These are phyloP conservation scores for Allomyces arbusculus DNA, from an alignment of 192 early-diverging fungal genomes.

Conservation along the genomic window DNA sequence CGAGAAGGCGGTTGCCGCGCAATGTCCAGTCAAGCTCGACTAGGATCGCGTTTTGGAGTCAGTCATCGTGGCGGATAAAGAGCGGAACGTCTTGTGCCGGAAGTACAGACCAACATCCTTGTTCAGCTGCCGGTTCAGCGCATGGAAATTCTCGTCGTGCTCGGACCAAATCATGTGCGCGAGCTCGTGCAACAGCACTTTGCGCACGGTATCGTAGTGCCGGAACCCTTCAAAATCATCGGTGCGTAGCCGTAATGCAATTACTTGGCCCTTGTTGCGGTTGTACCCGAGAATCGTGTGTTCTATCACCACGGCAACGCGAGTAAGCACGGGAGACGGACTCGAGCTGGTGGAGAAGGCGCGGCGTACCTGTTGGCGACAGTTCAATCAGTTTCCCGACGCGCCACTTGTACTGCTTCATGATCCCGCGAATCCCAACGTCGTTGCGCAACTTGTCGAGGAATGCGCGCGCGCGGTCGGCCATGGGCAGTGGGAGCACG, in stretches of 20 bases:
- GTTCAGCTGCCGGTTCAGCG: slow-evolving; percentile 50
- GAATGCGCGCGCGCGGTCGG: slow-evolving; percentile 27
- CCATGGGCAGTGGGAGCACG: slow-evolving; percentile 30
- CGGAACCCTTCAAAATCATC: slow-evolving; percentile 57
- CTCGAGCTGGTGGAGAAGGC: no score
- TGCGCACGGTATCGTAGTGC: slow-evolving; percentile 39
- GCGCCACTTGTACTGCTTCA: slow-evolving; percentile 38
- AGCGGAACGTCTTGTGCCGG: no score
- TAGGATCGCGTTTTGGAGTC: no score
- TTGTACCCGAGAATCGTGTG: slow-evolving; percentile 47
- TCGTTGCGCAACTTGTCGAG: slow-evolving; percentile 49
- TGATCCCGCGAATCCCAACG: slow-evolving; percentile 29
- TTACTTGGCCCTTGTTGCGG: slow-evolving; percentile 43
- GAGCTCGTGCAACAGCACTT: slow-evolving; percentile 58
- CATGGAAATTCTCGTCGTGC: slow-evolving; percentile 54
- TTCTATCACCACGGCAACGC: slow-evolving; percentile 22
- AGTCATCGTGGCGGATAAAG: no score
- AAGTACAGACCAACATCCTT: slow-evolving; percentile 26
- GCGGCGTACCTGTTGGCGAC: slow-evolving; percentile 16
- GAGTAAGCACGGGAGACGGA: no score
- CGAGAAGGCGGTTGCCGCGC: no score
- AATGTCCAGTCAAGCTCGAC: no score
- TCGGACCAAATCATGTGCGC: slow-evolving; percentile 39
- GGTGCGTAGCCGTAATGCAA: slow-evolving; percentile 55
- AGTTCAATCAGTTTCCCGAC: slow-evolving; percentile 47